Base-by-base conservation (phyloP, 495 filamentous ascomycete species). In the Durotheca rogersii region DNA sequence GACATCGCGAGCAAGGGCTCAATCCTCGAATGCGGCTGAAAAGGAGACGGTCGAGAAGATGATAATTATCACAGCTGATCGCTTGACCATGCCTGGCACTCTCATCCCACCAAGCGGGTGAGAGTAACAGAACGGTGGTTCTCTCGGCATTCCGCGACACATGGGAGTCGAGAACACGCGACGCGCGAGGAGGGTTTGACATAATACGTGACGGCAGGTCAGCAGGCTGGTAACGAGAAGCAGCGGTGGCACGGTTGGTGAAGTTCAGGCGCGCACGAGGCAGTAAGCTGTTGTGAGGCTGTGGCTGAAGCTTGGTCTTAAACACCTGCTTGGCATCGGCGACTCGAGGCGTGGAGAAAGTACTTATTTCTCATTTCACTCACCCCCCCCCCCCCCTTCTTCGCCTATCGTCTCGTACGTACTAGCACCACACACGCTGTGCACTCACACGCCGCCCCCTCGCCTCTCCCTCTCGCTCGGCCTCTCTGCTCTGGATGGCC, bases 131-230 rank as follows among this genome's bases (percentile, higher is more conserved):
- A n/a, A n/a, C n/a, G n/a, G n/a, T n/a, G n/a, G n/a, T n/a, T n/a
- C n/a, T n/a, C n/a, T n/a, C n/a, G 49, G 48, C 43, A 47, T 36
- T 42, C 43, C 49, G 47, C 48, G 29, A 16, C 20, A 41, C 15
- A 19, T 29, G 38, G 47, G 31, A 23, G 21, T 30, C 36, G 41
- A 32, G 34, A 47, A 30, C 30, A 40, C 39, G 33, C 41, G 55
- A 58, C 7, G 20, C 23, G 21, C 23, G 37, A 47, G 38, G 34
- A 21, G 19, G 27, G 34, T 38, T 47, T 20, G 40, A 58, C 39
- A 44, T 58, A 31, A 53, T 44, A 58, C 55, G 47, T 49, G 29
- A 58, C 53, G 55, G 38, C n/a, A 58, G 48, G 35, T 45, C 48
- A 49, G 49, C 34, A 39, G 31, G 39, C 44, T 40, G 47, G 44